Base-by-base conservation (phyloP, 2,329 filamentous ascomycete species). In the Hypoxylon sp. region DNA sequence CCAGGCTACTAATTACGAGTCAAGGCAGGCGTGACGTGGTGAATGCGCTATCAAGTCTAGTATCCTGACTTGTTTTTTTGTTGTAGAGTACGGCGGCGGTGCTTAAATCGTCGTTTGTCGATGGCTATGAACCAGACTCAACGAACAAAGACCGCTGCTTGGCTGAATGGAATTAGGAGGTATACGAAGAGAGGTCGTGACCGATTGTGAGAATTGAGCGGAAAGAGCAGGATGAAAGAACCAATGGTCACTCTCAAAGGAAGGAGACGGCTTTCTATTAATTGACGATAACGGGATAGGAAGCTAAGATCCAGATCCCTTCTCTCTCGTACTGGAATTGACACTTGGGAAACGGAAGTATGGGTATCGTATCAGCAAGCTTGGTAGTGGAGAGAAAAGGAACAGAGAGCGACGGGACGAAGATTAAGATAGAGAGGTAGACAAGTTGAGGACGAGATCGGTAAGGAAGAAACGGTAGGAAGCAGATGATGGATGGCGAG, bases 351-450 rank as follows among this genome's bases (percentile, higher is more conserved):
- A 73, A 67, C 60, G 69, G 66, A 71, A 74, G 68, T 68, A 71
- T 63, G 54, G 69, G 69, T 65, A 67, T 67, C 57, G 69, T 65
- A 67, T 67, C 57, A 66, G 56, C 69, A 70, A 70, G 70, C 55
- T 68, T 65, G 65, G 68, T 70, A 64, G 65, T 64, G 62, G 53
- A 70, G 69, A 73, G 72, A 73, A 71, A 70, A 63, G 72, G 72
- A 72, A 70, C 68, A 76, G 74, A 70, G 74, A 77, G 71, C 71
- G 73, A 76, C 74, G 73, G 72, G 73, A 72, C 65, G 71, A 74
- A 74, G 74, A 75, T 73, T 71, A 74, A 72, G 71, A 71, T 66
- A 61, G 59, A 51, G 38, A 49, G 56, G 55, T 53, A 40, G 52
- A 52, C 33, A 51, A 38, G 60, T 67, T 66, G 67, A 69, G 69